Percentiles rank a stretch among this genome's conserved stretches.
phyloP scores from a whole-genome alignment of 2,329 filamentous ascomycete genomes.

The Zymoseptoria passerinii region DNA sequence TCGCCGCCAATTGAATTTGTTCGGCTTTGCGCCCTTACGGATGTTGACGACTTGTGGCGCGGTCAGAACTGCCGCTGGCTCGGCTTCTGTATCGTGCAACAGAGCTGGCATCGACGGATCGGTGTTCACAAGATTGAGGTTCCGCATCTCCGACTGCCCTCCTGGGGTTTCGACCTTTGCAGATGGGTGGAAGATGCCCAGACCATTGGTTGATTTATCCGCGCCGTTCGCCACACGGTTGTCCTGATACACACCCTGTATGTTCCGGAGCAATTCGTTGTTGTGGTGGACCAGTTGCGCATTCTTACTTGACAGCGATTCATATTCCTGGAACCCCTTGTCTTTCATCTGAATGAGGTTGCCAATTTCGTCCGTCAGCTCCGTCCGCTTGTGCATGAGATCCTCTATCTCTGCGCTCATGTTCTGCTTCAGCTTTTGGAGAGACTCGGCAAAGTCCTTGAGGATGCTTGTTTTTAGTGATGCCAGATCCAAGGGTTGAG shows the following conservation, averaged over 20 bases:
- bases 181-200: constrained; percentile 50
- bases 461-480: constrained; percentile 57
- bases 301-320: constrained; percentile 89
- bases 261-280: constrained; percentile 87
- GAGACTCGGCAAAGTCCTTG: constrained; percentile 53
- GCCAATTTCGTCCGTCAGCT: constrained; percentile 75
- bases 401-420: constrained; percentile 71
- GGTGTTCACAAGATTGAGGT: constrained; percentile 25
- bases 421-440: constrained; percentile 69
- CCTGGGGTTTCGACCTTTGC: constrained; percentile 15
- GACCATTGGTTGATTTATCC: constrained; percentile 43
- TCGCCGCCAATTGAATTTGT: constrained; percentile 99
- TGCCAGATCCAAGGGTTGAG: constrained; percentile 68
- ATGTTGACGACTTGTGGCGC: constrained; percentile 94
- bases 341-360: constrained; percentile 79
- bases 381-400: constrained; percentile 78
- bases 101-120: constrained; percentile 35
- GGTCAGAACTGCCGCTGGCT: constrained; percentile 50
- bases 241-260: constrained; percentile 85
- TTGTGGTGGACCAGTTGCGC: constrained; percentile 90
- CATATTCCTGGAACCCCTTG: constrained; percentile 88
- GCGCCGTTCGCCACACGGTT: constrained; percentile 42
- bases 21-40: constrained; percentile 73
- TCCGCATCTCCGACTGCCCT: constrained; percentile 35
- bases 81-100: constrained; percentile 54